These are phyloP conservation scores for Gossypium bickii DNA, from an alignment of 345 rosid genomes.

Conservation along the genomic window DNA sequence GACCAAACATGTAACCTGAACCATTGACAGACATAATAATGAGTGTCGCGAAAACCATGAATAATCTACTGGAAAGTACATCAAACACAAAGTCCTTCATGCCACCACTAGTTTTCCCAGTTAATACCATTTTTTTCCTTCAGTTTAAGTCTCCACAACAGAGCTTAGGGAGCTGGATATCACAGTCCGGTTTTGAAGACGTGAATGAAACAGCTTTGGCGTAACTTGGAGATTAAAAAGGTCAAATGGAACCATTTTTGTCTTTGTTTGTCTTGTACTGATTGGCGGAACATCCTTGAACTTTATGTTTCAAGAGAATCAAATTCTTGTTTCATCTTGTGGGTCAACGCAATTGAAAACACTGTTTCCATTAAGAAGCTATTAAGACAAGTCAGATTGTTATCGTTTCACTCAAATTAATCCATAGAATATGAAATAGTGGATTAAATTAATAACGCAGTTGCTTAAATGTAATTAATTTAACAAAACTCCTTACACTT, in stretches of 20 bases:
- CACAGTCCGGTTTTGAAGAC: background rate
- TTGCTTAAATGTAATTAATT: background rate
- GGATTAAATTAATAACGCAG: background rate
- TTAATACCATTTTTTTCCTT: background rate
- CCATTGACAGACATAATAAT: conserved; percentile 45
- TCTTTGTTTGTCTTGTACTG: conserved; percentile 4
- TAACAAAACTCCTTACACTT: background rate
- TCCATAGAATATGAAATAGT: background rate
- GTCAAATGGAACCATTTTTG: conserved; percentile 6
- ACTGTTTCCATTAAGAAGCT: background rate
- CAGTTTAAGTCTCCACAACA: background rate
- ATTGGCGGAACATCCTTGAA: conserved; percentile 7
- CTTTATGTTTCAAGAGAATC: conserved; percentile 1
- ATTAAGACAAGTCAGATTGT: conserved; percentile 3
- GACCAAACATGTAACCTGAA: conserved; percentile 49
- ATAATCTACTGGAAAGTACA: conserved; percentile 40
- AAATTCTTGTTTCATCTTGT: background rate
- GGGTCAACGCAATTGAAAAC: background rate
- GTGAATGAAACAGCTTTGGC: background rate
- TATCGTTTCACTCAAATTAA: background rate
- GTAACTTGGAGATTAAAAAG: background rate
- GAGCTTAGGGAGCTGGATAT: background rate
- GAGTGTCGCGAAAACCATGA: conserved; percentile 41
- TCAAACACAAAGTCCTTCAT: conserved; percentile 31
- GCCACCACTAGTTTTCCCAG: background rate